Conservation (phyloP, 192 early-diverging fungal species). For the Allomyces arbusculus region DNA sequence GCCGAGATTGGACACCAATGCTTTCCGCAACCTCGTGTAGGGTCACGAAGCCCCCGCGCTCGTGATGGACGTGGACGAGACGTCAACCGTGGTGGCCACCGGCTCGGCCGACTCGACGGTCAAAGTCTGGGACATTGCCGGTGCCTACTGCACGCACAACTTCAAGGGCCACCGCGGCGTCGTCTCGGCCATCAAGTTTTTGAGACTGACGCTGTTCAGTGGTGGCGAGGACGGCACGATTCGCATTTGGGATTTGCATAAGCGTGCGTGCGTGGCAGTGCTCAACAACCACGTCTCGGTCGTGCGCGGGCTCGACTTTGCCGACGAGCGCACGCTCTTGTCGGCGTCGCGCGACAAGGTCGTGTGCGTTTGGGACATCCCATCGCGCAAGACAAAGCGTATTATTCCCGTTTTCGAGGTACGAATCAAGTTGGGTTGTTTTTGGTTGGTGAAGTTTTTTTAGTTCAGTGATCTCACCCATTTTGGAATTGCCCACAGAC, state of each 20-base stretch:
- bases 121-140: conserved; percentile 87
- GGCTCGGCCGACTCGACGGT: conserved; percentile 89
- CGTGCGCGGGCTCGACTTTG: conserved; percentile 72
- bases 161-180: conserved; percentile 83
- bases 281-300: conserved; percentile 74
- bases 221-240: conserved; percentile 81
- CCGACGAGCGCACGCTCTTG: conserved; percentile 44
- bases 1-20: background rate
- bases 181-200: conserved; percentile 63
- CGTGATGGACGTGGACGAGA: conserved; percentile 71
- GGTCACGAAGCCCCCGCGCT: conserved; percentile 86
- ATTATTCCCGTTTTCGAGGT: conserved; percentile 73
- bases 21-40: conserved; percentile 10
- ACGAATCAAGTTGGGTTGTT: no score
- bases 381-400: conserved; percentile 32
- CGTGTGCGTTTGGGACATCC: conserved; percentile 71
- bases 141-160: conserved; percentile 84
- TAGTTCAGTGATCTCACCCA: no score
- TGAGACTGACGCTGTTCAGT: conserved; percentile 46
- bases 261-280: conserved; percentile 48
- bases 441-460: no score
- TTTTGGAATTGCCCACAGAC: no score
- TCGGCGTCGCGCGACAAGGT: conserved; percentile 81
- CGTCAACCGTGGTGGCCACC: conserved; percentile 83
- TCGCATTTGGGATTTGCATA: conserved; percentile 71